phyloP scores from a whole-genome alignment of 2,329 filamentous ascomycete genomes.

The Tothia fuscella region DNA sequence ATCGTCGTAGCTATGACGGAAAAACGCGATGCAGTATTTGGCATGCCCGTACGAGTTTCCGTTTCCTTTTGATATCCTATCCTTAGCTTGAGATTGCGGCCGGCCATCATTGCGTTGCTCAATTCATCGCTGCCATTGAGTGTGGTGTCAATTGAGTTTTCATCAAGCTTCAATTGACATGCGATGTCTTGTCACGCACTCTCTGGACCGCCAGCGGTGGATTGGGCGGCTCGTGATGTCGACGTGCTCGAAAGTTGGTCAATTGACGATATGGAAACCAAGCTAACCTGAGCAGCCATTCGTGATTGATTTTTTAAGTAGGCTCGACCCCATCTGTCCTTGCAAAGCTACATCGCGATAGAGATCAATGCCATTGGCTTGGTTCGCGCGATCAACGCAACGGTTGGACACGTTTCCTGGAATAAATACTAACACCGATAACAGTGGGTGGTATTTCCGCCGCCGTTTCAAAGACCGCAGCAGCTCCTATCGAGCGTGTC shows the following conservation, averaged over 20 bases:
- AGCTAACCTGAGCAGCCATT: conserved; percentile 54
- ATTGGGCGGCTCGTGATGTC: neutral
- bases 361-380: conserved; percentile 17
- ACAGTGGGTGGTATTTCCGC: conserved; percentile 99
- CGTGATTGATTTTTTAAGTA: conserved; percentile 98
- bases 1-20: too few species aligned
- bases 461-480: conserved; percentile 99
- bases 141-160: neutral
- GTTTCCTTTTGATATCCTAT: conserved; percentile 4
- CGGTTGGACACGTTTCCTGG: neutral
- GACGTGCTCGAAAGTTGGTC: conserved; percentile 1
- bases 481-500: conserved; percentile 99
- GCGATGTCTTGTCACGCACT: neutral
- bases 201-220: neutral
- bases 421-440: neutral
- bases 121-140: conserved; percentile 7
- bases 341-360: conserved; percentile 14
- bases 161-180: conserved; percentile 2
- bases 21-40: conserved; percentile 28
- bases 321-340: conserved; percentile 33
- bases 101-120: conserved; percentile 1
- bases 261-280: conserved; percentile 7
- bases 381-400: neutral
- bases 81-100: conserved; percentile 13
- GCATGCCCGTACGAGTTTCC: conserved; percentile 31